These are phyloP conservation scores for Sarocladium strictum DNA, from an alignment of 2,329 filamentous ascomycete species.

Conservation along the genomic window DNA sequence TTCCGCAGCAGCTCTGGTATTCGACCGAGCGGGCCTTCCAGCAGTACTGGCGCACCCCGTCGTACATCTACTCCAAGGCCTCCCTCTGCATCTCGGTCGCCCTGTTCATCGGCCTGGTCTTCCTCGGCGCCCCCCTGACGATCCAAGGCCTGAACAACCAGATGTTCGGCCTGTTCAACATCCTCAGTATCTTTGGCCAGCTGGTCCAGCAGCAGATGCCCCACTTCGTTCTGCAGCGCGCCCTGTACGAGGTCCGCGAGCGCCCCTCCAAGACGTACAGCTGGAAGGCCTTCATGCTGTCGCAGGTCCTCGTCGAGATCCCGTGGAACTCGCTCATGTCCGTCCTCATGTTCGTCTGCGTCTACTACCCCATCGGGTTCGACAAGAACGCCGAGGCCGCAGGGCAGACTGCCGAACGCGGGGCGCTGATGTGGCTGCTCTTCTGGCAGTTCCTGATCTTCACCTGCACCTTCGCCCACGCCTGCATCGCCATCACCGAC, in stretches of 20 bases:
- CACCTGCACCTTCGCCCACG: slow-evolving; percentile 60
- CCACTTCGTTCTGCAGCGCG: slow-evolving; percentile 74
- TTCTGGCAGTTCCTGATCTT: slow-evolving; percentile 62
- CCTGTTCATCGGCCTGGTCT: slow-evolving; percentile 78
- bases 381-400: slow-evolving; percentile 58
- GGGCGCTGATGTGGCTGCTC: slow-evolving; percentile 62
- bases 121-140: slow-evolving; percentile 64
- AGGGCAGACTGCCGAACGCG: slow-evolving; percentile 50
- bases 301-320: slow-evolving; percentile 76
- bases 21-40: slow-evolving; percentile 66
- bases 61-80: slow-evolving; percentile 74
- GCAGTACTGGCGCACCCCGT: slow-evolving; percentile 78
- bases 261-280: slow-evolving; percentile 77
- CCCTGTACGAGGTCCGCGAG: slow-evolving; percentile 79
- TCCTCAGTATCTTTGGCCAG: slow-evolving; percentile 75
- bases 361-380: slow-evolving; percentile 73
- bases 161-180: slow-evolving; percentile 80
- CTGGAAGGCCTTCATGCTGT: slow-evolving; percentile 80
- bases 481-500: slow-evolving; percentile 58
- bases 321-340: slow-evolving; percentile 75
- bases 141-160: slow-evolving; percentile 79
- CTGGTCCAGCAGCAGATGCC: slow-evolving; percentile 78
- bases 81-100: slow-evolving; percentile 57
- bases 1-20: slow-evolving; percentile 52
- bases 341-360: slow-evolving; percentile 59